These are phyloP conservation scores for Grifola frondosa DNA, from an alignment of 1,284 basidiomycete genomes.

Conservation along the genomic window DNA sequence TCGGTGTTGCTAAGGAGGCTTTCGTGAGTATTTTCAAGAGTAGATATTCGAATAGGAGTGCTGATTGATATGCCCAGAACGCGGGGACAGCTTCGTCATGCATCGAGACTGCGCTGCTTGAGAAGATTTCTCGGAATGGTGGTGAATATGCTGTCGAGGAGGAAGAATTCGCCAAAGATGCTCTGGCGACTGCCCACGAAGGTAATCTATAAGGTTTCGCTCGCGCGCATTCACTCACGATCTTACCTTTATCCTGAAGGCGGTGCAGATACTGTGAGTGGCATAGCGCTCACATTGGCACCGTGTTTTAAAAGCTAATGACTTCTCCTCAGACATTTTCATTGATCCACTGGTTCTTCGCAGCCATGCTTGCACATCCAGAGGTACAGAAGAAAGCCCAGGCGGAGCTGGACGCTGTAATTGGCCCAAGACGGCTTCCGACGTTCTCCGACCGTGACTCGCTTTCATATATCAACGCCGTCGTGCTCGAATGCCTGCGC, in stretches of 20 bases:
- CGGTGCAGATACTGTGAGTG: neutral
- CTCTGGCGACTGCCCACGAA: neutral
- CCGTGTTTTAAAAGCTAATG: neutral
- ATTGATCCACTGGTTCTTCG: constrained; percentile 18
- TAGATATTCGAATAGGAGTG: neutral
- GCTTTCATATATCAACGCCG: constrained; percentile 25
- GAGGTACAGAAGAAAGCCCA: constrained; percentile 23
- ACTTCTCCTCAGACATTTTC: constrained; percentile 10
- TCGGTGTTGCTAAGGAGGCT: neutral
- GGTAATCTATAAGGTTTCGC: neutral
- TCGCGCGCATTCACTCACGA: neutral
- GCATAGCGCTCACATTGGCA: neutral
- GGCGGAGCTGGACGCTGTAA: constrained; percentile 22
- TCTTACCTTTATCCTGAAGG: neutral
- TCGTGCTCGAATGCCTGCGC: constrained; percentile 24
- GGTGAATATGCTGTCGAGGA: neutral
- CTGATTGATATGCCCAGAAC: neutral
- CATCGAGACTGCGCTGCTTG: neutral
- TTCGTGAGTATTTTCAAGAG: neutral
- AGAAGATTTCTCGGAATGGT: neutral
- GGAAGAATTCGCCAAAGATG: neutral
- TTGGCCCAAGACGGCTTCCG: constrained; percentile 20
- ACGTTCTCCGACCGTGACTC: constrained; percentile 18
- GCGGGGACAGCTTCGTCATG: neutral
- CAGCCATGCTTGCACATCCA: constrained; percentile 21